Base-by-base conservation (phyloP, 371 early-diverging fungal genomes). In the Rhizopus arrhizus region DNA sequence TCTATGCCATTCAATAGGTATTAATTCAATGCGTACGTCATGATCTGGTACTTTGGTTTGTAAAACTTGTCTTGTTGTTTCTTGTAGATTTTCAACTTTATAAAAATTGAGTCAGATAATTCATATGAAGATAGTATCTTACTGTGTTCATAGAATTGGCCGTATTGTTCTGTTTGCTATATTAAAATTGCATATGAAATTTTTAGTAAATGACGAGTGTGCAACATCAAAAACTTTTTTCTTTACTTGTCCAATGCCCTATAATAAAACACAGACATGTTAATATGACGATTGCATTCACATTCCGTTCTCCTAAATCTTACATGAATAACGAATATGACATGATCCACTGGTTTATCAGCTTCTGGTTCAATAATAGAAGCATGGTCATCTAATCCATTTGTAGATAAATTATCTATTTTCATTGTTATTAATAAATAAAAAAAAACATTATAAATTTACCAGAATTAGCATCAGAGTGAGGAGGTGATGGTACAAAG, bases 201-300 rank as follows among this genome's bases (percentile, higher is more conserved):
- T 55, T 55, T 40, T 49, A 45, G 22, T 34, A 22, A 36, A 42
- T 38, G 31, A 54, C 51, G 15, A 40, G 32, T 35, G 31, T 47
- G 35, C 31, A 43, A 64, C 29, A 57, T 33, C 13, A 13, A 8
- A 16, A 22, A 33, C 31, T 31, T 38, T 60, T 31, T 36, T n/a
- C 33, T 55, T 69, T 69, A 75, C 79, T 65, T 84, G 81, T 38
- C 89, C 89, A 79, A 88, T 88, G 38, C 89, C 89, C 80, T 80
- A 62, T 29, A 31, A 32, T 28, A 38, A 4, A 40, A 43, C n/a
- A 43, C 5, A 43, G 2, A 9, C 11, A 6, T 15, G 43, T 43
- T 48, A 58, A 9, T 28, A 7, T 35, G 5, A 33, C 13, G 33
- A 7, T 51, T 38, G 8, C 16, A 8, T 38, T 34, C 11, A n/a